phyloP scores from a whole-genome alignment of 805 yeast genomes.

The Metschnikowia lunata region DNA sequence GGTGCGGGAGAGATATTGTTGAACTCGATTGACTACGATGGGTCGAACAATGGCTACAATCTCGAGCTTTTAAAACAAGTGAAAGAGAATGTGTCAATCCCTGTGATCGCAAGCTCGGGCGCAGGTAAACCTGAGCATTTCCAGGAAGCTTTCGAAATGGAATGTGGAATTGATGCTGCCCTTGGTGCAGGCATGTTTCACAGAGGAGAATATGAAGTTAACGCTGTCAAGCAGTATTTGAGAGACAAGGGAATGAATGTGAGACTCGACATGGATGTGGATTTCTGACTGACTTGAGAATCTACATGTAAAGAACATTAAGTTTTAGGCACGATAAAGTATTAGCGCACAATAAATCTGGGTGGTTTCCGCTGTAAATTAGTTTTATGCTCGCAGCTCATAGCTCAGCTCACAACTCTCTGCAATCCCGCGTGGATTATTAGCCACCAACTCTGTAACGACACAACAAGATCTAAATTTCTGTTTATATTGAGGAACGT shows the following conservation, averaged over 20 bases:
- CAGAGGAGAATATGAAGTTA: conserved; percentile 86
- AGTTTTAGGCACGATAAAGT: no score
- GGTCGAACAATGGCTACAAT: conserved; percentile 92
- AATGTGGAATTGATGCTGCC: conserved; percentile 91
- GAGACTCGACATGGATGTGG: conserved; percentile 50
- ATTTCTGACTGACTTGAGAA: conserved; percentile 13
- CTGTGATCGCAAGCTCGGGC: conserved; percentile 96
- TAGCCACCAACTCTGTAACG: no score
- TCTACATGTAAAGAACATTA: neutral
- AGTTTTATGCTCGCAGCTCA: no score
- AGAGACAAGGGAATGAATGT: conserved; percentile 60
- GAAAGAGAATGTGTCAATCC: conserved; percentile 72
- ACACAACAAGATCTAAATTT: no score
- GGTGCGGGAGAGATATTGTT: conserved; percentile 96
- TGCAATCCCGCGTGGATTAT: no score
- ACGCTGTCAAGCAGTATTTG: conserved; percentile 72
- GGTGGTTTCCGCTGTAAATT: no score
- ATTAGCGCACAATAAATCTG: no score
- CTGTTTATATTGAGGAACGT: no score
- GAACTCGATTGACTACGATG: conserved; percentile 96
- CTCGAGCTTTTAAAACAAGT: conserved; percentile 77
- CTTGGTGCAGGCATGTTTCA: conserved; percentile 99
- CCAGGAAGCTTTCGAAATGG: conserved; percentile 69
- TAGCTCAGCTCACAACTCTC: no score
- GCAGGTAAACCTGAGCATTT: conserved; percentile 95